phyloP scores from a whole-genome alignment of 202 grass and related monocot genomes.

The Panicum virgatum region DNA sequence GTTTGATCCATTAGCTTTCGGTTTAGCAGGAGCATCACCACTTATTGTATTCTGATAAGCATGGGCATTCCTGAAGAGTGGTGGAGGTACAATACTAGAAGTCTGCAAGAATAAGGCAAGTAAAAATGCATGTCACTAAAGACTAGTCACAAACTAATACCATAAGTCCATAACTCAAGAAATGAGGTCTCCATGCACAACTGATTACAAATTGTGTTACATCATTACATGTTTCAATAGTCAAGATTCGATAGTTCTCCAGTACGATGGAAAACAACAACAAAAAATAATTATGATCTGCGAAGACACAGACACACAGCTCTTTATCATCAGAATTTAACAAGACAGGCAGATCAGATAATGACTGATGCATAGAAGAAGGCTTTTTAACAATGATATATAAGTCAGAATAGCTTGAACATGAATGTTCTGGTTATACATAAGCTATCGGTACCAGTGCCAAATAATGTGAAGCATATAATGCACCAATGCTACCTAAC shows the following conservation, averaged over 20 bases:
- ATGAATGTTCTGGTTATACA: background rate
- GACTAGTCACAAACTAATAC: background rate
- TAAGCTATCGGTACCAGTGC: conserved; percentile 19
- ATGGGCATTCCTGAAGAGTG: conserved; percentile 70
- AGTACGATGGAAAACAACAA: background rate
- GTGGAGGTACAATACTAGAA: conserved; percentile 70
- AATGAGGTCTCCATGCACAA: conserved; percentile 20
- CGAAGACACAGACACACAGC: conserved; percentile 4
- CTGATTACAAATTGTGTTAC: background rate
- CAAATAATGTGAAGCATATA: conserved; percentile 26
- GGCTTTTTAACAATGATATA: background rate
- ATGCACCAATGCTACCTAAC: background rate
- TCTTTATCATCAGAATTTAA: background rate
- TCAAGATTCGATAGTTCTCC: background rate
- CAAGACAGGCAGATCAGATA: background rate
- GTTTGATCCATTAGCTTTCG: conserved; percentile 66
- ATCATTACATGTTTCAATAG: conserved; percentile 22
- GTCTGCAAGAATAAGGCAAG: conserved; percentile 59
- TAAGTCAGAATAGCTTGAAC: background rate
- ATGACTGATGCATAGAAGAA: background rate
- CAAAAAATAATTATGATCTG: conserved; percentile 7
- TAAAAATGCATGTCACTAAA: conserved; percentile 24
- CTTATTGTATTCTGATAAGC: conserved; percentile 68
- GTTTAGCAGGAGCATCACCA: conserved; percentile 57
- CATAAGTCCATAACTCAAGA: conserved; percentile 17